These are phyloP conservation scores for Colletotrichum sidae DNA, from an alignment of 2,329 filamentous ascomycete species.

Conservation along the genomic window DNA sequence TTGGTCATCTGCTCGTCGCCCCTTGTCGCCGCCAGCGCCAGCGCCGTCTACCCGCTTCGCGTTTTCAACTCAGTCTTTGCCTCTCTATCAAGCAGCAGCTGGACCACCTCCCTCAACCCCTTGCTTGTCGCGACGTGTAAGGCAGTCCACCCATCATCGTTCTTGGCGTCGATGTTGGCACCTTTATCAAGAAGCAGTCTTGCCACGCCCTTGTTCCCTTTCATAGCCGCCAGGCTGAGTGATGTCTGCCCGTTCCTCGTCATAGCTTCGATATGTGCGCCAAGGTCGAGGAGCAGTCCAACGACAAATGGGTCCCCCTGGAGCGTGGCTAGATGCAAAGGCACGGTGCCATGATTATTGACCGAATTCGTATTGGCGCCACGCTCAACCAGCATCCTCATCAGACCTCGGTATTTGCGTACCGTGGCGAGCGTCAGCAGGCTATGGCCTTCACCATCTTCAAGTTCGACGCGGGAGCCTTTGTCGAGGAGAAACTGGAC, in stretches of 20 bases:
- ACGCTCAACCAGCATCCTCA: no score
- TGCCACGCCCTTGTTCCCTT: background rate
- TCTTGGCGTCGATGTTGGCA: background rate
- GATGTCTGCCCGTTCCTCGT: background rate
- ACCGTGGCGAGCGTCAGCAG: no score
- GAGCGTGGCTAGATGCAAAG: no score
- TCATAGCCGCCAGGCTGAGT: background rate
- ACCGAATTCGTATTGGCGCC: no score
- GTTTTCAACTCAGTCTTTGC: background rate
- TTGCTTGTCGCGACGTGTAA: conserved; percentile 24
- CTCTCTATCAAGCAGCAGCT: conserved; percentile 17
- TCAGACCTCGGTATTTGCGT: no score
- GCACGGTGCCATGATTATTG: no score
- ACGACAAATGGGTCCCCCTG: no score
- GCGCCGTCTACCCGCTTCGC: background rate
- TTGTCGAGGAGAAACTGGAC: no score
- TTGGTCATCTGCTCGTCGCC: background rate
- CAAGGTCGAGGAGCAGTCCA: no score
- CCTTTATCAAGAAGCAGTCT: background rate
- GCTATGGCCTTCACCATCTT: no score
- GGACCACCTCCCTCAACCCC: conserved; percentile 6
- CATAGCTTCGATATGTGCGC: no score
- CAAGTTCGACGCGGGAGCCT: no score
- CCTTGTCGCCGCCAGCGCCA: background rate
- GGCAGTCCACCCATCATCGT: background rate